Evolutionary conservation across 2,329 filamentous ascomycete genomes (phyloP).

Genomic region (Lasiodiplodia sp.): DNA sequence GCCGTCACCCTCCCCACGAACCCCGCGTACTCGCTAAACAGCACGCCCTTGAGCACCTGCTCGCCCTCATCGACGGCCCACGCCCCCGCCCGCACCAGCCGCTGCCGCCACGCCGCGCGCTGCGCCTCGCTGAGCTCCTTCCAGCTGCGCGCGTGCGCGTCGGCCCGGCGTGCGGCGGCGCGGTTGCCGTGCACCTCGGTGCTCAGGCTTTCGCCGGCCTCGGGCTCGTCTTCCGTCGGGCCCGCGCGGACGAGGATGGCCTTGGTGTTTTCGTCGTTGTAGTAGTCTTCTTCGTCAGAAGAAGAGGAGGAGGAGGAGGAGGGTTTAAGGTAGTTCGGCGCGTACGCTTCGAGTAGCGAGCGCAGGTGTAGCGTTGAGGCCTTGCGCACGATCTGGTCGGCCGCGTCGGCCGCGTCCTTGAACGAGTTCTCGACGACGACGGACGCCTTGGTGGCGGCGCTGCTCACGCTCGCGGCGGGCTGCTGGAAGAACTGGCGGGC

Average conservation of each 20-base stretch:
- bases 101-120: conserved; percentile 72
- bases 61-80: conserved; percentile 84
- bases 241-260: conserved; percentile 51
- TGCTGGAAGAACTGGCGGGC: conserved; percentile 31
- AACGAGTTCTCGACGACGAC: conserved; percentile 1
- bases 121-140: conserved; percentile 71
- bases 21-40: conserved; percentile 77
- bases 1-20: conserved; percentile 52
- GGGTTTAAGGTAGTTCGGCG: neutral
- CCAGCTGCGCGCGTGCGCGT: conserved; percentile 68
- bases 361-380: conserved; percentile 10
- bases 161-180: conserved; percentile 45
- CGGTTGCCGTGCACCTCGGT: conserved; percentile 49
- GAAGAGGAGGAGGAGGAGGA: too few species aligned
- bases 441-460: neutral
- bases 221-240: conserved; percentile 39
- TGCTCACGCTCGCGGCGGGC: neutral
- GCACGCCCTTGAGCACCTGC: conserved; percentile 74
- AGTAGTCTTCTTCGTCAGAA: neutral
- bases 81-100: conserved; percentile 72
- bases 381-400: neutral
- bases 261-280: conserved; percentile 24
- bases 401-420: conserved; percentile 3
- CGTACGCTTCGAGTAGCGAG: conserved; percentile 11
- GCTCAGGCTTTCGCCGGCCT: conserved; percentile 44